phyloP scores from a whole-genome alignment of 345 rosid genomes.

The Ceriops decandra region DNA sequence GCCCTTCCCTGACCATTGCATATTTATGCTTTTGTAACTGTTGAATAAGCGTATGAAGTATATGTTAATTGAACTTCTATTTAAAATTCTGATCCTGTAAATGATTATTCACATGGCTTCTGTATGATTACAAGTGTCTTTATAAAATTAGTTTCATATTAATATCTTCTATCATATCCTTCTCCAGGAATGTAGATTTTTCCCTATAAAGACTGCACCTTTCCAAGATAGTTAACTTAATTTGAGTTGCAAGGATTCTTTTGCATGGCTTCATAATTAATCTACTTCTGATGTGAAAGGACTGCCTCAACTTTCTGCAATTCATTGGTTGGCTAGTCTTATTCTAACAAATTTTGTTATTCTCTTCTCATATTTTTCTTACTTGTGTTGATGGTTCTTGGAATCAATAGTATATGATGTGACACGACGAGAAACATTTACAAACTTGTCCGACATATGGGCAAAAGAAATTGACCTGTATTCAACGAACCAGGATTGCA shows the following conservation, averaged over 20 bases:
- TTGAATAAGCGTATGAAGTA: no score
- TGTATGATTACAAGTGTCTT: no score
- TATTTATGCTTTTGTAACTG: neutral
- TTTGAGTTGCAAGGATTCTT: neutral
- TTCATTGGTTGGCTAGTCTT: neutral
- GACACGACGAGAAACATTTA: slow-evolving; percentile 86
- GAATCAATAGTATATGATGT: slow-evolving; percentile 67
- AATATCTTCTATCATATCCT: no score
- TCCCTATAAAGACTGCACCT: neutral
- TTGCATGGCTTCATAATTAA: neutral
- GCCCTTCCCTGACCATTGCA: neutral
- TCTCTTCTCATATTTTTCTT: neutral
- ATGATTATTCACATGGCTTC: no score
- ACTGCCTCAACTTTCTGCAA: neutral
- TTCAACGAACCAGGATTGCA: slow-evolving; percentile 89
- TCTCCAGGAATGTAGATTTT: no score
- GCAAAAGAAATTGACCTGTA: slow-evolving; percentile 92
- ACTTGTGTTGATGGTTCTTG: neutral
- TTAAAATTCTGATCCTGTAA: no score
- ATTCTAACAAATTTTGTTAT: neutral
- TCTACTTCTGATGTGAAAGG: neutral
- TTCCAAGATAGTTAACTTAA: neutral
- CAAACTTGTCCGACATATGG: slow-evolving; percentile 87
- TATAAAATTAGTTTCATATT: no score
- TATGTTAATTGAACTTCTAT: no score